Evolutionary conservation across 2,329 filamentous ascomycete genomes (phyloP).

Genomic region (Whalleya microplaca): DNA sequence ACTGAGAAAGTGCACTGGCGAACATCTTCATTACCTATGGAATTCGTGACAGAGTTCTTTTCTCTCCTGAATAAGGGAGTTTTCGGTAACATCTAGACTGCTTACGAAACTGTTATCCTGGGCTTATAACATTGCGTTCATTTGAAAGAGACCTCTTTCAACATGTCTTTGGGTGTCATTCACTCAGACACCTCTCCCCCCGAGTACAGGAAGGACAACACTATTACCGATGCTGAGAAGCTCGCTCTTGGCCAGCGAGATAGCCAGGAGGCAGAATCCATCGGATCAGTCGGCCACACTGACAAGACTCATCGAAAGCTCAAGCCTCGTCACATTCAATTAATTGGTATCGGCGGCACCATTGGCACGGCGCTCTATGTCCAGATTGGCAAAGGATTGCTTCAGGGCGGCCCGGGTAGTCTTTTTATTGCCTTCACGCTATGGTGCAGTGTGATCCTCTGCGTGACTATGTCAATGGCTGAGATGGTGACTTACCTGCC

Average conservation of each 20-base stretch:
- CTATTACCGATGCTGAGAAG: conserved; percentile 23
- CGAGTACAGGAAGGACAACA: conserved; percentile 8
- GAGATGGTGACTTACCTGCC: conserved; percentile 80
- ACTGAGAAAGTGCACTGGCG: neutral
- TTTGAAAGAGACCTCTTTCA: neutral
- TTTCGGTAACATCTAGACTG: conserved; percentile 5
- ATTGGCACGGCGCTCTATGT: conserved; percentile 66
- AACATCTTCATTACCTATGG: conserved; percentile 18
- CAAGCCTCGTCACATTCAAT: conserved; percentile 60
- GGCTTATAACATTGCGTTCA: neutral
- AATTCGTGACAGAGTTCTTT: conserved; percentile 29
- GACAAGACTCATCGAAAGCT: conserved; percentile 56
- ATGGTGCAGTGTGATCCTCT: conserved; percentile 65
- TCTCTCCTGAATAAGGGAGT: conserved; percentile 27
- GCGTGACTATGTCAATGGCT: conserved; percentile 64
- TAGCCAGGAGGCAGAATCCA: conserved; percentile 11
- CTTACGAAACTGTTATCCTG: neutral
- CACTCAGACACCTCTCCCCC: conserved; percentile 16
- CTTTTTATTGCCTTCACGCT: conserved; percentile 63
- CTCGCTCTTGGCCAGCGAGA: conserved; percentile 16
- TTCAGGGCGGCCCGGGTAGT: conserved; percentile 62
- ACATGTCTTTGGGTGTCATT: conserved; percentile 26
- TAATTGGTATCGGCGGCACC: conserved; percentile 66
- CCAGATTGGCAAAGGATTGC: conserved; percentile 60
- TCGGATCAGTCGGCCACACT: conserved; percentile 22